Percentiles rank a stretch among this genome's conserved stretches.
Conservation (phyloP, 108 stramenopile genomes). For the Hondaea fermentalgiana region DNA sequence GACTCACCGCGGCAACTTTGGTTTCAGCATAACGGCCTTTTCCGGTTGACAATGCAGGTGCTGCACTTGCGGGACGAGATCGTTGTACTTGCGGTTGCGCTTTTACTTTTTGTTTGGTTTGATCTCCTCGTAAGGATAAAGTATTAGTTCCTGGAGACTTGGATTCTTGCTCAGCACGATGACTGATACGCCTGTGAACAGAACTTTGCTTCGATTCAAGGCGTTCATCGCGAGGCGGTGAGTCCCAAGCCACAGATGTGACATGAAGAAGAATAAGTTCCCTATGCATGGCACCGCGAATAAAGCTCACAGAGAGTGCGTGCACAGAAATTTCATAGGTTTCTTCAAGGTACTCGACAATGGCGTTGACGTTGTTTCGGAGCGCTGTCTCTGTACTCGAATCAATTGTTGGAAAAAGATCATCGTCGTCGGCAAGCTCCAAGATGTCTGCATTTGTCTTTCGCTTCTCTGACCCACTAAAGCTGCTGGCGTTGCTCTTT, state of each 20-base stretch:
- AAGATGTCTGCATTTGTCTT: background rate
- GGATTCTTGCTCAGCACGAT: too few species aligned
- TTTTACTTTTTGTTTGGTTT: too few species aligned
- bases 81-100: too few species aligned
- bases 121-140: too few species aligned
- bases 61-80: too few species aligned
- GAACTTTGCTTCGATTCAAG: background rate
- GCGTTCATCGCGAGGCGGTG: background rate
- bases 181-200: too few species aligned
- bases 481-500: background rate
- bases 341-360: background rate
- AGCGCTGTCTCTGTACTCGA: background rate
- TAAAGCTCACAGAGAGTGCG: background rate
- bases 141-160: too few species aligned
- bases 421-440: background rate
- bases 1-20: too few species aligned
- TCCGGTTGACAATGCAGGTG: too few species aligned
- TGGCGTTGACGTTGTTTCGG: background rate
- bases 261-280: background rate
- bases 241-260: background rate
- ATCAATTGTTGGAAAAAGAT: background rate
- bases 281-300: background rate
- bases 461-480: background rate
- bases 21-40: too few species aligned
- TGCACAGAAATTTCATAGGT: background rate